These are phyloP conservation scores for Dendrobium nobile DNA, from an alignment of 106 monocot species.

Conservation along the genomic window DNA sequence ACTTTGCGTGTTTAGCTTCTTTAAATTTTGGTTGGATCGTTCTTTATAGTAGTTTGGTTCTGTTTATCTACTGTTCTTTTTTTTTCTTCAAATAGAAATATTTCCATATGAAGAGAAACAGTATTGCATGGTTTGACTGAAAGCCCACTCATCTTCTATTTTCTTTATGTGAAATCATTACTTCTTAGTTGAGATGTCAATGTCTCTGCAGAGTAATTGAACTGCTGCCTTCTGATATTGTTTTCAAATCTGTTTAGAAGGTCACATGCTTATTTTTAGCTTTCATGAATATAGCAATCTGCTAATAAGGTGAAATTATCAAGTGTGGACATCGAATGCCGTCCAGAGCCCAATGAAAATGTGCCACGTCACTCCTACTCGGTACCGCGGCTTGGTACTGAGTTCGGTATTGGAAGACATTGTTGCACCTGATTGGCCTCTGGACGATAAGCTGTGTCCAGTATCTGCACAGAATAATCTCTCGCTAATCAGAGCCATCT, in stretches of 20 bases:
- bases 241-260: neutral
- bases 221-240: neutral
- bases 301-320: neutral
- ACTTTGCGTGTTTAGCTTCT: too few species aligned
- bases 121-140: neutral
- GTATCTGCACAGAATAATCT: too few species aligned
- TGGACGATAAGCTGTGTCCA: too few species aligned
- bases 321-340: too few species aligned
- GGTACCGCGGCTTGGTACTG: too few species aligned
- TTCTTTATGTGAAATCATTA: slow-evolving; percentile 1
- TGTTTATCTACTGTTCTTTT: too few species aligned
- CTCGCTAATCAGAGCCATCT: neutral
- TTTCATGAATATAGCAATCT: neutral
- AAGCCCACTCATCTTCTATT: neutral
- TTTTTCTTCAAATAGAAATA: neutral
- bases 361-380: too few species aligned
- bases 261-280: slow-evolving; percentile 7
- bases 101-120: neutral
- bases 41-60: too few species aligned
- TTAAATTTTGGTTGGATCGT: too few species aligned
- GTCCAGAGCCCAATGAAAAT: too few species aligned
- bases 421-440: too few species aligned
- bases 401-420: too few species aligned
- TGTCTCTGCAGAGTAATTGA: slow-evolving; percentile 15
- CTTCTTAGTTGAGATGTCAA: slow-evolving; percentile 29